Base-by-base conservation (phyloP, 1,139 yeast genomes). In the Yamadazyma jaroonii region DNA sequence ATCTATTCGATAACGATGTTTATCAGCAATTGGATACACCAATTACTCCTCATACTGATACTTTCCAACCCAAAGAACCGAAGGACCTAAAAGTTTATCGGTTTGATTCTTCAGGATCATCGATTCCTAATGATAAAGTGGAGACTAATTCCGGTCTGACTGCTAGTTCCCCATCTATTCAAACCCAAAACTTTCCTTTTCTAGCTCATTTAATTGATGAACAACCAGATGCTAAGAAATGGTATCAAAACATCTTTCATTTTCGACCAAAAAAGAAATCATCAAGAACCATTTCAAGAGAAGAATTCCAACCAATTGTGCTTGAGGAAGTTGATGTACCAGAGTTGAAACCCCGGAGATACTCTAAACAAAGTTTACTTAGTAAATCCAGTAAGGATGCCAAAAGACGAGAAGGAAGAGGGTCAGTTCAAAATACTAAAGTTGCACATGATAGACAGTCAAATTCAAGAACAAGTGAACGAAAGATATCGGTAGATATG, bases 1-100 rank as follows among this genome's bases (percentile, higher is more conserved):
- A 31, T 2, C 14, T 36, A 10, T 37, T 37, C 29, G 40, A 37
- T 30, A 29, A 29, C 11, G n/a, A 11, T 8, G 23, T 29, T 3
- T 29, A 29, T 30, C 10, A 34, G 15, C 13, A 28, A 20, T 3
- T 28, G 9, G 15, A 31, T 3, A 39, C 45, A 1, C 43, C 45
- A 2, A 34, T 25, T 9, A 37, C 43, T 6, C 40, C 41, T 12
- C 9, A 25, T 26, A 15, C 35, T 20, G 25, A 42, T 20, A 10
- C 23, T 36, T 35, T 22, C 4, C 34, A 11, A 27, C 22, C 33
- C 11, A 17, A 12, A 7, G 27, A 25, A 25, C 7, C 4, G 4
- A 25, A 25, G 9, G 20, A 12, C 9, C 24, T 23, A 13, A 38
- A 33, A 13, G 32, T 28, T 8, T 31, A 30, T 25, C 9, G 11